Evolutionary conservation across 2,329 filamentous ascomycete genomes (phyloP).

Genomic region (Monosporascus sp.): DNA sequence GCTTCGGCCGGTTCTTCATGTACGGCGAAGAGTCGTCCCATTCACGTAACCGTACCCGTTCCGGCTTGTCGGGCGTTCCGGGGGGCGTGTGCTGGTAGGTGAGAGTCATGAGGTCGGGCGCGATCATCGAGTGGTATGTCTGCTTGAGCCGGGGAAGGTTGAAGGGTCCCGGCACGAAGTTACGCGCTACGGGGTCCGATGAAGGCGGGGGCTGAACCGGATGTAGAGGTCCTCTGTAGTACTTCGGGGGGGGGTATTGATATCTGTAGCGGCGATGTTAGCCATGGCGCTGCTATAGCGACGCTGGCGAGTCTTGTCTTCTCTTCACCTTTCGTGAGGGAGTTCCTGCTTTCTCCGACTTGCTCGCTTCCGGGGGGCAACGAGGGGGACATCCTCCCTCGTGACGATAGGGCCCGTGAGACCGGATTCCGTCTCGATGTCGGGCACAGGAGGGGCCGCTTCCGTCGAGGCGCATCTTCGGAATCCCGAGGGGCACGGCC

Average conservation of each 20-base stretch:
- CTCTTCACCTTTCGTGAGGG: conserved; percentile 19
- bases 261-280: conserved; percentile 54
- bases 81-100: conserved; percentile 83
- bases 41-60: conserved; percentile 63
- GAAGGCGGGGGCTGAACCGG: conserved; percentile 84
- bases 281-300: no score
- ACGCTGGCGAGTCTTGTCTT: background rate
- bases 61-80: conserved; percentile 52
- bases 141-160: conserved; percentile 80
- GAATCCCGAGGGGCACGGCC: conserved; percentile 14
- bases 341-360: conserved; percentile 22
- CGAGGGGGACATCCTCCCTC: conserved; percentile 35
- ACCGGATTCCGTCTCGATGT: conserved; percentile 47
- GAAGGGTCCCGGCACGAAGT: conserved; percentile 89
- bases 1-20: conserved; percentile 81
- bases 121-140: conserved; percentile 82
- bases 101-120: conserved; percentile 81
- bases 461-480: conserved; percentile 44
- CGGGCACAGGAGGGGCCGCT: conserved; percentile 34
- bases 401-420: conserved; percentile 34
- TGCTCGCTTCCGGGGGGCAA: conserved; percentile 39
- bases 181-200: conserved; percentile 80
- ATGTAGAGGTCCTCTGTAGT: conserved; percentile 87
- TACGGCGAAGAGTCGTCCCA: conserved; percentile 94
- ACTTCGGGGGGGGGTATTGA: conserved; percentile 90